Evolutionary conservation across 116 monocot species (phyloP).

Genomic region (Posidonia oceanica): DNA sequence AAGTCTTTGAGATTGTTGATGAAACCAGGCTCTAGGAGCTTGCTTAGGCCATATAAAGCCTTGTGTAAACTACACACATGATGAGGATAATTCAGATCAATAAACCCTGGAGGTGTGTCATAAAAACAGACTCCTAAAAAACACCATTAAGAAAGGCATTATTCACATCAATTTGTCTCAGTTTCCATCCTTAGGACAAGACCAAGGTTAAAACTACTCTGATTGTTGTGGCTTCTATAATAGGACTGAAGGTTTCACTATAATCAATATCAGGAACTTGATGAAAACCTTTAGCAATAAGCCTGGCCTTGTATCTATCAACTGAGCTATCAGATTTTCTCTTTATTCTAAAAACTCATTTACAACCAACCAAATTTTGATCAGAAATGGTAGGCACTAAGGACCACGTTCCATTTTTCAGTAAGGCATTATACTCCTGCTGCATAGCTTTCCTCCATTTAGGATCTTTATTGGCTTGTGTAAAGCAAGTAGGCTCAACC

Average conservation of each 20-base stretch:
- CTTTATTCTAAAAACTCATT: conserved; percentile 3
- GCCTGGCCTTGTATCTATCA: background rate
- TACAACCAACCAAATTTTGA: background rate
- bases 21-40: background rate
- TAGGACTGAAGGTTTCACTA: background rate
- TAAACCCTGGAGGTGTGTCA: background rate
- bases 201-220: background rate
- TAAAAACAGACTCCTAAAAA: background rate
- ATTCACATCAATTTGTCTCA: background rate
- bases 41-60: conserved; percentile 7
- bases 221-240: background rate
- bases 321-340: background rate
- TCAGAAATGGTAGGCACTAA: background rate
- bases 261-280: background rate
- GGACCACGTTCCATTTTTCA: background rate
- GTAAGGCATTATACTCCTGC: background rate
- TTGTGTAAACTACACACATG: background rate
- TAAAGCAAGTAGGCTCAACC: too few relatives aligned
- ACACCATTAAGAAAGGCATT: conserved; percentile 6
- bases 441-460: background rate
- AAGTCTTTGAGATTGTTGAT: too few relatives aligned
- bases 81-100: background rate
- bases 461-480: too few relatives aligned
- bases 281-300: conserved; percentile 5
- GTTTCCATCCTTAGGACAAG: background rate